These are phyloP conservation scores for Periconia digitata DNA, from an alignment of 2,329 filamentous ascomycete species.

Conservation along the genomic window DNA sequence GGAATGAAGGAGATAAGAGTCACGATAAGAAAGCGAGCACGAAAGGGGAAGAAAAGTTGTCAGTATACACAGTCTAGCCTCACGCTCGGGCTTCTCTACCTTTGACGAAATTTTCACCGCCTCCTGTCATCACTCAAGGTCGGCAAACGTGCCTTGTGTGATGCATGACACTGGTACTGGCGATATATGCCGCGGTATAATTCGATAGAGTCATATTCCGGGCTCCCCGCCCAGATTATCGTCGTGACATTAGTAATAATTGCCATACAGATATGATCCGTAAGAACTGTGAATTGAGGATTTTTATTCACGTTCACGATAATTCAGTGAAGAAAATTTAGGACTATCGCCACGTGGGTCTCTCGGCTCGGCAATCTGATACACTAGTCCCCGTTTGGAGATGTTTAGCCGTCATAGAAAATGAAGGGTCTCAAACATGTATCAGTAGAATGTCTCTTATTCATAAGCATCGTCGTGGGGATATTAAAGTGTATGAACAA, in stretches of 20 bases:
- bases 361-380: background rate
- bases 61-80: slow-evolving; percentile 28
- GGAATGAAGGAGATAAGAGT: slow-evolving; percentile 21
- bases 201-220: too few relatives aligned
- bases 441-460: too few relatives aligned
- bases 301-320: background rate
- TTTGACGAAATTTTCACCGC: slow-evolving; percentile 28
- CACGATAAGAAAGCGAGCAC: slow-evolving; percentile 14
- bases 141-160: slow-evolving; percentile 12
- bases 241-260: too few relatives aligned
- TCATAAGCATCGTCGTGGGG: too few relatives aligned
- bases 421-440: background rate
- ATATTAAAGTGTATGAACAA: too few relatives aligned
- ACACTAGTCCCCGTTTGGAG: background rate
- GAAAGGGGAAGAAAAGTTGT: slow-evolving; percentile 7
- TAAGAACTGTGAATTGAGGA: background rate
- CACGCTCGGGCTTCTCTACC: slow-evolving; percentile 22
- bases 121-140: slow-evolving; percentile 31
- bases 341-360: background rate
- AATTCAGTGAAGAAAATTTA: background rate
- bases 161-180: slow-evolving; percentile 6
- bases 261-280: too few relatives aligned
- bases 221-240: too few relatives aligned
- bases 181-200: background rate
- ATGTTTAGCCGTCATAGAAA: background rate